phyloP scores from a whole-genome alignment of 345 rosid species.

The Diplotaxis tenuifolia region DNA sequence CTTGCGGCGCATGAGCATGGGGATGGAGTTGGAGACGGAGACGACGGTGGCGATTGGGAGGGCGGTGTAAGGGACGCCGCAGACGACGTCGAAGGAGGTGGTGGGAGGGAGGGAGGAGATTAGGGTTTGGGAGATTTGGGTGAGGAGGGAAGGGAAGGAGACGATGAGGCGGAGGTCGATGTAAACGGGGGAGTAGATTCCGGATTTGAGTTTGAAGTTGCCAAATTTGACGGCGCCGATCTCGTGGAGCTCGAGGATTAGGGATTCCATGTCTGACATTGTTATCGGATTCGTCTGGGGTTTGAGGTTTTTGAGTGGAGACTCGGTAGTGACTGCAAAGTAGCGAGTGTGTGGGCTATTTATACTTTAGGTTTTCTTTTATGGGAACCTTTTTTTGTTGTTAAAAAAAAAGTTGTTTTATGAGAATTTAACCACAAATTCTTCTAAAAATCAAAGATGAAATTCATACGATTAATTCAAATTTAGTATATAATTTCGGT shows the following conservation, averaged over 20 bases:
- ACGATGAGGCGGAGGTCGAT: constrained; percentile 94
- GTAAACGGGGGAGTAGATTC: constrained; percentile 84
- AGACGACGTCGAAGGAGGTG: constrained; percentile 58
- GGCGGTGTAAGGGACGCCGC: constrained; percentile 97
- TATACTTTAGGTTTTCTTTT: constrained; percentile 21
- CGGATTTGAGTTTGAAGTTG: constrained; percentile 87
- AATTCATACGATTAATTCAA: too few species aligned
- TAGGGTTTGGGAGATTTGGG: constrained; percentile 67
- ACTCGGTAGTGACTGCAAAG: background rate
- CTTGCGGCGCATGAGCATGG: constrained; percentile 94
- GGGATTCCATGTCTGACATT: constrained; percentile 65
- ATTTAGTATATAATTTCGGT: too few species aligned
- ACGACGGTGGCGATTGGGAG: constrained; percentile 86
- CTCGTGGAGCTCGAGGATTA: constrained; percentile 80
- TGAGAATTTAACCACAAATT: too few species aligned
- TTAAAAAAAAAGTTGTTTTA: too few species aligned
- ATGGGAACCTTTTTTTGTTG: too few species aligned
- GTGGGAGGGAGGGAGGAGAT: constrained; percentile 63
- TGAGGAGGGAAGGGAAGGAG: constrained; percentile 74
- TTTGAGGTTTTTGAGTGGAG: background rate
- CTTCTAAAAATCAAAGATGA: too few species aligned
- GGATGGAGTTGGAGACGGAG: constrained; percentile 58
- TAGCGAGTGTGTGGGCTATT: constrained; percentile 3
- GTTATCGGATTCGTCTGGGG: constrained; percentile 7
- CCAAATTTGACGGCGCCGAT: constrained; percentile 92